phyloP scores from a whole-genome alignment of 192 early-diverging fungal genomes.

The Coemansia sp. region DNA sequence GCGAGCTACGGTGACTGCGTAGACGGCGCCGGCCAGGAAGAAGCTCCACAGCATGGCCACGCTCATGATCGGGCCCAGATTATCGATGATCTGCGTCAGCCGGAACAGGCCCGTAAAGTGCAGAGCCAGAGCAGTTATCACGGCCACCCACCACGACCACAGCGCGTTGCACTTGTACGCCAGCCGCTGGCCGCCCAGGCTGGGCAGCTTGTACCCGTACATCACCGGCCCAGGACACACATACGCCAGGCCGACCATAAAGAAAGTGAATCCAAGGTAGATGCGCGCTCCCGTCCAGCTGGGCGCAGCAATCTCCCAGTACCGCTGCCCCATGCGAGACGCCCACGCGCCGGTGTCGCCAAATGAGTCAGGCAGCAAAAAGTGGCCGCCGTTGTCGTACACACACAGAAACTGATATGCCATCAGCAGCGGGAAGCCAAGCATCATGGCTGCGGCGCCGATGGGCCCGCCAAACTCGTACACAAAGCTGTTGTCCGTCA shows the following conservation, averaged over 20 bases:
- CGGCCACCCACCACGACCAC: slow-evolving; percentile 61
- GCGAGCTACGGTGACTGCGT: slow-evolving; percentile 64
- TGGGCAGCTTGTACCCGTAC: slow-evolving; percentile 68
- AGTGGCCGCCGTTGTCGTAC: slow-evolving; percentile 63
- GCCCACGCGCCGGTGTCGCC: slow-evolving; percentile 45
- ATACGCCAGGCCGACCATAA: slow-evolving; percentile 61
- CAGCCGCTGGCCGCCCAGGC: slow-evolving; percentile 70
- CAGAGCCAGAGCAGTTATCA: slow-evolving; percentile 57
- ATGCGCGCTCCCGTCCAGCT: slow-evolving; percentile 58
- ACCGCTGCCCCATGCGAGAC: slow-evolving; percentile 48
- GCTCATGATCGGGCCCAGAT: slow-evolving; percentile 60
- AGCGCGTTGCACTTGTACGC: slow-evolving; percentile 87
- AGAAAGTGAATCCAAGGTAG: slow-evolving; percentile 62
- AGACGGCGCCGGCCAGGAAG: slow-evolving; percentile 58
- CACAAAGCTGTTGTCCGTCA: slow-evolving; percentile 63
- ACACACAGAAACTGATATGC: slow-evolving; percentile 73
- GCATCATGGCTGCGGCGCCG: slow-evolving; percentile 69
- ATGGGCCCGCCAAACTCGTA: slow-evolving; percentile 74
- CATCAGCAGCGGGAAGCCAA: slow-evolving; percentile 73
- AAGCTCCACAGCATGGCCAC: slow-evolving; percentile 71
- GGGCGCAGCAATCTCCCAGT: slow-evolving; percentile 59
- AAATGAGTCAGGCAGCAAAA: slow-evolving; percentile 55
- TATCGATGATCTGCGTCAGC: slow-evolving; percentile 63
- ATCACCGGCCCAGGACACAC: slow-evolving; percentile 67
- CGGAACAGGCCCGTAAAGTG: slow-evolving; percentile 68